Percentiles rank a stretch among this genome's conserved stretches.
phyloP scores from a whole-genome alignment of 441 rosid species.

The Pelargonium citronellum region DNA sequence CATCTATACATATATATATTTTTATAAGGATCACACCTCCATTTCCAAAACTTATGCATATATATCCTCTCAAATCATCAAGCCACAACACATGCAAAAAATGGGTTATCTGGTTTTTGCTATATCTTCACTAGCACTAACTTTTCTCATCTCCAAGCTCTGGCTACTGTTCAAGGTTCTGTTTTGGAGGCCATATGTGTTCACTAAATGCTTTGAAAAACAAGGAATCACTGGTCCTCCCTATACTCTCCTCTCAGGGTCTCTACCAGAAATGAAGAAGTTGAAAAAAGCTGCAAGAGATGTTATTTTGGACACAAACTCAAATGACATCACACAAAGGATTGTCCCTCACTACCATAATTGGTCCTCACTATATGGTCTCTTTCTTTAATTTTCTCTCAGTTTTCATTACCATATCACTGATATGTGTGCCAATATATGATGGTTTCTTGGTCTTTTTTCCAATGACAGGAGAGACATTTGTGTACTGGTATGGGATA shows the following conservation, averaged over 20 bases:
- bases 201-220: slow-evolving; percentile 24
- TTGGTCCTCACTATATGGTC: slow-evolving; percentile 28
- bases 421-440: neutral
- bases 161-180: slow-evolving; percentile 12
- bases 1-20: too few species aligned
- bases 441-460: neutral
- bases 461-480: slow-evolving; percentile 29
- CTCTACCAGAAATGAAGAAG: slow-evolving; percentile 20
- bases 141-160: slow-evolving; percentile 16
- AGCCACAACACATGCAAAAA: neutral
- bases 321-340: slow-evolving; percentile 21
- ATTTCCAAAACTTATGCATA: too few species aligned
- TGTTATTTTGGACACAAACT: slow-evolving; percentile 21
- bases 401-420: neutral
- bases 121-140: neutral
- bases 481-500: slow-evolving; percentile 41
- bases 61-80: neutral
- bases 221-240: slow-evolving; percentile 37
- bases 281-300: slow-evolving; percentile 13
- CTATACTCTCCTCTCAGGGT: slow-evolving; percentile 24
- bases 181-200: slow-evolving; percentile 31
- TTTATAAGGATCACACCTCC: too few species aligned
- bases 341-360: slow-evolving; percentile 24
- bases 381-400: neutral
- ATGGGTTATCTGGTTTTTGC: slow-evolving; percentile 17